phyloP scores from a whole-genome alignment of 805 yeast species.

The Schwanniomyces polymorphus region DNA sequence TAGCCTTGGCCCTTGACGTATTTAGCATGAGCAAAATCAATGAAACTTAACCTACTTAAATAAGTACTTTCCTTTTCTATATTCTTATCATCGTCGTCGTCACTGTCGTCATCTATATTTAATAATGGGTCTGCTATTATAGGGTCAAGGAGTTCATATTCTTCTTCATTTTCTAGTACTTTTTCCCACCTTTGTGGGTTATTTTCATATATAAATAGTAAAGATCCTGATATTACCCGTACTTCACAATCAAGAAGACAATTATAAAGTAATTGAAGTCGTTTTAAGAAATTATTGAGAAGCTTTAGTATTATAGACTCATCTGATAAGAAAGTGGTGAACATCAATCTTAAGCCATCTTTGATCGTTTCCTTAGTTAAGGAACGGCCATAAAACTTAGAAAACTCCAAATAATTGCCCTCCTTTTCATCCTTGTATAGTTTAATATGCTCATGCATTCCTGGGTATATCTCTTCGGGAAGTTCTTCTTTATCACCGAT shows the following conservation, averaged over 20 bases:
- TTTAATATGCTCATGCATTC: constrained; percentile 15
- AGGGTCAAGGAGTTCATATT: constrained; percentile 42
- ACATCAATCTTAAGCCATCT: constrained; percentile 50
- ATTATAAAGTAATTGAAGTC: constrained; percentile 66
- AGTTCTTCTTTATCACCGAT: constrained; percentile 8
- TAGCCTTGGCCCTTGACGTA: constrained; percentile 61
- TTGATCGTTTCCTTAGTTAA: constrained; percentile 44
- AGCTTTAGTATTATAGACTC: constrained; percentile 35
- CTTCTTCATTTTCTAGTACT: constrained; percentile 17
- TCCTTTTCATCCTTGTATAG: constrained; percentile 12
- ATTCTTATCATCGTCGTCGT: constrained; percentile 15
- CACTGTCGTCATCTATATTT: constrained; percentile 18
- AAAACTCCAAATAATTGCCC: constrained; percentile 49
- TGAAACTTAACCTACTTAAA: constrained; percentile 62
- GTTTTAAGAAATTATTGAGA: constrained; percentile 47
- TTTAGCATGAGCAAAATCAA: constrained; percentile 90
- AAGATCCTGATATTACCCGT: constrained; percentile 68
- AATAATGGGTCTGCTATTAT: constrained; percentile 14
- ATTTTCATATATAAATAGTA: constrained; percentile 73
- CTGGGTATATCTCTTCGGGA: constrained; percentile 13
- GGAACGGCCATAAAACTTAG: constrained; percentile 72
- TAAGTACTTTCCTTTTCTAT: constrained; percentile 28
- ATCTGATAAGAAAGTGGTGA: constrained; percentile 30
- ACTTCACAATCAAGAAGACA: constrained; percentile 63
- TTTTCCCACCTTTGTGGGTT: constrained; percentile 55